These are phyloP conservation scores for Amphirosellinia nigrospora DNA, from an alignment of 495 filamentous ascomycete genomes.

Conservation along the genomic window DNA sequence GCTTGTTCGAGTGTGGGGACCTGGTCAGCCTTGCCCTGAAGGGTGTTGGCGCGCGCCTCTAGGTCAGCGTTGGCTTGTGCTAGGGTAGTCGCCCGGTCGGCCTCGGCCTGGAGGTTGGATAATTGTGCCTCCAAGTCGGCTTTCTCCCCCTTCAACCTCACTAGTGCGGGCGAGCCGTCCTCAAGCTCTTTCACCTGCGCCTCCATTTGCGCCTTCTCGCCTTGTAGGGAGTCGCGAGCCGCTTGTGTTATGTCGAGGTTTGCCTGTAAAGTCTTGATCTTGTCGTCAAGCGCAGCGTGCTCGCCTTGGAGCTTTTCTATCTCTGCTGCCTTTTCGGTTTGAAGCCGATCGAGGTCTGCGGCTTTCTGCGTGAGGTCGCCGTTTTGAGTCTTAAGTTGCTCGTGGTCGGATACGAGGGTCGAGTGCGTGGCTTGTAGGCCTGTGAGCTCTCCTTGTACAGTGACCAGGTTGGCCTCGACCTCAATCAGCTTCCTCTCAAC, in stretches of 20 bases:
- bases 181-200: slow-evolving; percentile 33
- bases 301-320: slow-evolving; percentile 26
- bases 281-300: slow-evolving; percentile 34
- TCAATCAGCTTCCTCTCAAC: slow-evolving; percentile 32
- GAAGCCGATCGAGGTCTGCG: slow-evolving; percentile 37
- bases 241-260: slow-evolving; percentile 33
- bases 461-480: slow-evolving; percentile 32
- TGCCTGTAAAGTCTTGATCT: slow-evolving; percentile 32
- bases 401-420: slow-evolving; percentile 35
- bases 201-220: slow-evolving; percentile 36
- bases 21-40: slow-evolving; percentile 35
- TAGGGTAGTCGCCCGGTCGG: slow-evolving; percentile 42
- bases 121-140: slow-evolving; percentile 41
- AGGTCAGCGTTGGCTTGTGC: slow-evolving; percentile 41
- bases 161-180: slow-evolving; percentile 21
- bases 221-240: slow-evolving; percentile 28
- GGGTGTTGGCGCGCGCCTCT: slow-evolving; percentile 32
- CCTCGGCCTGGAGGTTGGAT: slow-evolving; percentile 42
- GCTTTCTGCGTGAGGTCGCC: slow-evolving; percentile 32
- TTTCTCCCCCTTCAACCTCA: slow-evolving; percentile 37
- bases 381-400: slow-evolving; percentile 31
- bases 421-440: slow-evolving; percentile 30
- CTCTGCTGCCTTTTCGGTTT: slow-evolving; percentile 32
- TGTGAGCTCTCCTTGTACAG: slow-evolving; percentile 33
- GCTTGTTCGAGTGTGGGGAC: slow-evolving; percentile 33